A percentile compares a stretch with the other conserved stretches of the same genome.
Conservation (phyloP, 2,329 filamentous ascomycete genomes). For the Basipetospora chlamydospora region DNA sequence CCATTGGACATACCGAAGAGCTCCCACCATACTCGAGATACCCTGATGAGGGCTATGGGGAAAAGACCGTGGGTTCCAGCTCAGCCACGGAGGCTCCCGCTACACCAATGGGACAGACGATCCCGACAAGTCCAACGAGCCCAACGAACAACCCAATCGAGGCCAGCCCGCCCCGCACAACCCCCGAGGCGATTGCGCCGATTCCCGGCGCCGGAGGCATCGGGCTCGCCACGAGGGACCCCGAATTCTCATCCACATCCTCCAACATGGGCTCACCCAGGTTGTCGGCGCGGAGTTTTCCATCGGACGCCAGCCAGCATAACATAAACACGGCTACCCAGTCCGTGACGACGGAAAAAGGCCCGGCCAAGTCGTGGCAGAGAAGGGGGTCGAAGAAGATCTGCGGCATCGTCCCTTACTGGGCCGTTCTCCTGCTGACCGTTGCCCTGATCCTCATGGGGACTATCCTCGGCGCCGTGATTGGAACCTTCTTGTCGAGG, state of each 20-base stretch:
- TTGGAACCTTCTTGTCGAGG: constrained; percentile 29
- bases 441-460: constrained; percentile 36
- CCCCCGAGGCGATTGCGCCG: constrained; percentile 7
- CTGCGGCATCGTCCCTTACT: constrained; percentile 45
- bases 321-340: constrained; percentile 37
- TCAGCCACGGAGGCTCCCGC: constrained; percentile 4
- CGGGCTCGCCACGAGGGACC: constrained; percentile 45
- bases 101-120: no score
- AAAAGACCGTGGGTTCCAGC: constrained; percentile 22
- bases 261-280: constrained; percentile 37
- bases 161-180: not conserved
- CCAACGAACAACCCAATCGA: constrained; percentile 5
- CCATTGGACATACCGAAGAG: constrained; percentile 79
- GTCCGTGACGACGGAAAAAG: constrained; percentile 30
- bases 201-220: constrained; percentile 46
- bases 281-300: constrained; percentile 37
- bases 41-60: constrained; percentile 55
- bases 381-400: constrained; percentile 36
- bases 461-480: constrained; percentile 40
- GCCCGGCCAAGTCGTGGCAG: constrained; percentile 34
- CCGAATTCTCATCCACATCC: constrained; percentile 43
- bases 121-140: not conserved
- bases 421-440: constrained; percentile 39
- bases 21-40: constrained; percentile 85
- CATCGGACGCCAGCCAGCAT: constrained; percentile 35